Evolutionary conservation across 352 stramenopile genomes (phyloP).

Genomic region (Globisporangium irregulare): DNA sequence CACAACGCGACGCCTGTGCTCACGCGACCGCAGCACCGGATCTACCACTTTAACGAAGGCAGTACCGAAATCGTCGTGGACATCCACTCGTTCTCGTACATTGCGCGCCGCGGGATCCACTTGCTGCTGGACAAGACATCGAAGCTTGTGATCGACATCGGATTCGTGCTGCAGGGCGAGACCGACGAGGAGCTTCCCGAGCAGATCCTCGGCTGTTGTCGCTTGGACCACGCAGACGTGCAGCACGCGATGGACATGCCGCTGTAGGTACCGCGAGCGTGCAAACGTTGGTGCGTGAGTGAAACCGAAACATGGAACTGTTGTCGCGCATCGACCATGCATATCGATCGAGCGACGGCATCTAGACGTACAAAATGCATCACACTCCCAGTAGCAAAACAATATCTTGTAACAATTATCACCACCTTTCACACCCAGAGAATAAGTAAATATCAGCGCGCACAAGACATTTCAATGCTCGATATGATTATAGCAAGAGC

Average conservation of each 20-base stretch:
- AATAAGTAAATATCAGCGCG: not conserved
- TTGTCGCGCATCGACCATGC: not conserved
- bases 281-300: no score
- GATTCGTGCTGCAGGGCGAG: constrained; percentile 85
- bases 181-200: constrained; percentile 86
- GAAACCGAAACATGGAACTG: not conserved
- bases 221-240: constrained; percentile 72
- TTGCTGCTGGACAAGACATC: constrained; percentile 74
- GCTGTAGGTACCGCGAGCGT: constrained; percentile 13
- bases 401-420: not conserved
- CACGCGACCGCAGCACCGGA: constrained; percentile 79
- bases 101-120: constrained; percentile 76
- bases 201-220: constrained; percentile 80
- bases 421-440: not conserved
- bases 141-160: constrained; percentile 84
- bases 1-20: constrained; percentile 84
- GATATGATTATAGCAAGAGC: not conserved
- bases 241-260: constrained; percentile 57
- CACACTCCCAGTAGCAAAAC: not conserved
- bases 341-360: not conserved
- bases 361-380: not conserved
- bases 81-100: constrained; percentile 82
- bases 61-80: constrained; percentile 79
- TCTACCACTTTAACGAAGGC: constrained; percentile 70
- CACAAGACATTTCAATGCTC: not conserved